Conservation (phyloP, 2,329 filamentous ascomycete species). For the Orbilia quercus region DNA sequence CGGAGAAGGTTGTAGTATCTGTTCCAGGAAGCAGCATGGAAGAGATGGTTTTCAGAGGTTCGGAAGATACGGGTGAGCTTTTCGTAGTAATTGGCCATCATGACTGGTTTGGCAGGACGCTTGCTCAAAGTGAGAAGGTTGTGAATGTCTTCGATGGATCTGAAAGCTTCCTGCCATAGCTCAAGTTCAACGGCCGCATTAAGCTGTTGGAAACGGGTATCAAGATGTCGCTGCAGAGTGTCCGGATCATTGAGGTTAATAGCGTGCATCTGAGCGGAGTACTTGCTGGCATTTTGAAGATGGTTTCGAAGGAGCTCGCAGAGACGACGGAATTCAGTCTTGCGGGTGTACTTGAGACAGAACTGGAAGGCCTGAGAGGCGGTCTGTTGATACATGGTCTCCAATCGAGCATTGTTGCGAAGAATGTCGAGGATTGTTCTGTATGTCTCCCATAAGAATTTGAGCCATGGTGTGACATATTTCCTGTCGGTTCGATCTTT, state of each 20-base stretch:
- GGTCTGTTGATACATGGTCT: conserved; percentile 98
- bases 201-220: conserved; percentile 97
- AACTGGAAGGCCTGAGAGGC: conserved; percentile 99
- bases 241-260: conserved; percentile 99
- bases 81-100: conserved; percentile 99
- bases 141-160: conserved; percentile 98
- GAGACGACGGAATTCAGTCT: conserved; percentile 98
- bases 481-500: conserved; percentile 96
- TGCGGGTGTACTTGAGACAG: conserved; percentile 96
- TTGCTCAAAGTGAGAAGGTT: conserved; percentile 97
- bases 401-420: conserved; percentile 97
- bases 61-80: conserved; percentile 98
- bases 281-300: conserved; percentile 98
- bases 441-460: conserved; percentile 99
- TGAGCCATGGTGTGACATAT: conserved; percentile 98
- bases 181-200: conserved; percentile 98
- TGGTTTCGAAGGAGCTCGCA: conserved; percentile 98
- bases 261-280: conserved; percentile 98
- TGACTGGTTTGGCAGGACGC: conserved; percentile 96
- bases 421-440: conserved; percentile 97
- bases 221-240: conserved; percentile 94
- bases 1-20: conserved; percentile 96
- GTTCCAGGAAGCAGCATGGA: conserved; percentile 97
- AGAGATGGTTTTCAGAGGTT: conserved; percentile 98
- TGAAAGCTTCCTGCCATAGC: conserved; percentile 99